phyloP scores from a whole-genome alignment of 192 early-diverging fungal species.

The Chytriomyces hyalinus region DNA sequence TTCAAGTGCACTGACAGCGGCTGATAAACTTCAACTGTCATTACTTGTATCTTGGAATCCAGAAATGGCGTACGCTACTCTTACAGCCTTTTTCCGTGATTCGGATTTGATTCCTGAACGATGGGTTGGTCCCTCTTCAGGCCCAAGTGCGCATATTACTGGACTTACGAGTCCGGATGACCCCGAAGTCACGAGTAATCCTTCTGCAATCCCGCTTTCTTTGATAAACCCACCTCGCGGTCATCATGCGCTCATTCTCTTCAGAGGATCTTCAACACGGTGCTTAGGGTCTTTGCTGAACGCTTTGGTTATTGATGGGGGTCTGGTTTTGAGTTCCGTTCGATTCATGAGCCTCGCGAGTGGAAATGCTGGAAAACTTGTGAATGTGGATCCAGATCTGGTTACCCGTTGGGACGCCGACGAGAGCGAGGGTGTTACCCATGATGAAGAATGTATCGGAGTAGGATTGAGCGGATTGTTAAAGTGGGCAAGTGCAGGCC shows the following conservation, averaged over 20 bases:
- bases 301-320: background rate
- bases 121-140: background rate
- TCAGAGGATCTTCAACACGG: background rate
- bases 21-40: constrained; percentile 1
- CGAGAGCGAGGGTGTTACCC: background rate
- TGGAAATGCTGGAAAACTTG: background rate
- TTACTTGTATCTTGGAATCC: constrained; percentile 16
- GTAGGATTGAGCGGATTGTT: background rate
- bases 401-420: background rate
- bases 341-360: background rate
- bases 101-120: constrained; percentile 11
- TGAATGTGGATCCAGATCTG: too few relatives aligned
- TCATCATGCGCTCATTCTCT: background rate
- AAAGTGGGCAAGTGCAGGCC: background rate
- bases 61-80: constrained; percentile 12
- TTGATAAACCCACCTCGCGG: constrained; percentile 19
- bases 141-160: background rate
- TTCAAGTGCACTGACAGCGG: background rate
- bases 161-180: background rate
- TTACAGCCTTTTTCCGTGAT: constrained; percentile 25
- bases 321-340: background rate
- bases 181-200: background rate
- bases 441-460: background rate
- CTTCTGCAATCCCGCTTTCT: constrained; percentile 9
- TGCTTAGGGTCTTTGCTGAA: background rate